Conservation (phyloP, 768 basidiomycete genomes). For the Pleurotus platypus region DNA sequence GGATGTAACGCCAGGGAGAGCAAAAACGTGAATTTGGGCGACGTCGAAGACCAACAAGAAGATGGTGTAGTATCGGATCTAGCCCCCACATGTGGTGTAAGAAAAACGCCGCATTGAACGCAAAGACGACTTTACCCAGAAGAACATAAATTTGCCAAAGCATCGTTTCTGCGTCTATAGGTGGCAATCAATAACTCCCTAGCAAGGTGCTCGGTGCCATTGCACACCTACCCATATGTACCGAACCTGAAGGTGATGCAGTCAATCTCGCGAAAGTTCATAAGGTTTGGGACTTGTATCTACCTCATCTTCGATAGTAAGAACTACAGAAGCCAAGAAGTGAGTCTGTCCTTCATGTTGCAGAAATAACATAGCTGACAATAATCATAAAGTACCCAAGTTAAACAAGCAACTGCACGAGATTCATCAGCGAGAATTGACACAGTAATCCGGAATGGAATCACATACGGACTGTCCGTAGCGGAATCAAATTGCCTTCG, state of each 20-base stretch:
- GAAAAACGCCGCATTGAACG: neutral
- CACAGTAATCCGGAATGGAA: neutral
- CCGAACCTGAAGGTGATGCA: slow-evolving; percentile 20
- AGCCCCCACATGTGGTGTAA: neutral
- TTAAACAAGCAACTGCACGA: slow-evolving; percentile 25
- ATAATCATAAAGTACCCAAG: slow-evolving; percentile 36
- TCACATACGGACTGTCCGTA: neutral
- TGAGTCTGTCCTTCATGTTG: neutral
- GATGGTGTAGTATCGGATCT: slow-evolving; percentile 48
- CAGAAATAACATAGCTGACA: slow-evolving; percentile 15
- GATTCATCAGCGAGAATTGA: neutral
- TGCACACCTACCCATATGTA: slow-evolving; percentile 35
- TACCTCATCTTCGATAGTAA: slow-evolving; percentile 28
- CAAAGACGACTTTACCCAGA: slow-evolving; percentile 27
- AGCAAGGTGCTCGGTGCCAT: neutral
- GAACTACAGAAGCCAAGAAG: slow-evolving; percentile 15
- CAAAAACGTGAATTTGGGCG: slow-evolving; percentile 40
- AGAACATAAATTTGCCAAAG: slow-evolving; percentile 36
- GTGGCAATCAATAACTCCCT: neutral
- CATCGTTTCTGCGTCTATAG: slow-evolving; percentile 25
- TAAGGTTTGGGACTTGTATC: neutral
- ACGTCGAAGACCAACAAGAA: slow-evolving; percentile 39
- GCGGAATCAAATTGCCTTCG: neutral
- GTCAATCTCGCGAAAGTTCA: neutral
- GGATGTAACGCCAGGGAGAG: slow-evolving; percentile 31